These are phyloP conservation scores for Cupressus sempervirens DNA, from an alignment of 75 land plant species.

Conservation along the genomic window DNA sequence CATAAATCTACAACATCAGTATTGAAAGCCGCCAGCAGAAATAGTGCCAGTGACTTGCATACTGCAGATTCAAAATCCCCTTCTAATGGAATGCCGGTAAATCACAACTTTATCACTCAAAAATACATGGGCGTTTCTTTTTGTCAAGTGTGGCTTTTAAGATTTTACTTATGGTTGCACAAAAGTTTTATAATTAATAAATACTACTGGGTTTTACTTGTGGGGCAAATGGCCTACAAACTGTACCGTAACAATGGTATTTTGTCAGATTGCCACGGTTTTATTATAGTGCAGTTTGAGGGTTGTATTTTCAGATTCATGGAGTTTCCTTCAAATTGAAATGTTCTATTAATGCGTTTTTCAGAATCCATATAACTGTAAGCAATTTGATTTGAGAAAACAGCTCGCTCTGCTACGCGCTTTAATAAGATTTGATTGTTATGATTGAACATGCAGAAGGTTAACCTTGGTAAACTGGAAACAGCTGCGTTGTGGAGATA, in stretches of 20 bases:
- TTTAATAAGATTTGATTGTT: background rate
- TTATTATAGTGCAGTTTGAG: background rate
- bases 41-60: conserved; percentile 25
- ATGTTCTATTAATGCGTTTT: background rate
- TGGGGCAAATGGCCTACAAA: background rate
- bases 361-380: background rate
- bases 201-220: background rate
- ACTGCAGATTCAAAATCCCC: conserved; percentile 19
- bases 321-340: background rate
- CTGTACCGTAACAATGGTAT: background rate
- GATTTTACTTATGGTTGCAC: background rate
- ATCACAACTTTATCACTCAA: conserved; percentile 6
- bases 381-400: background rate
- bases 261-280: background rate
- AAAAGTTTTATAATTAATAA: background rate
- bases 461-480: conserved; percentile 68
- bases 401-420: background rate
- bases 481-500: conserved; percentile 66
- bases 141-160: background rate
- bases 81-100: conserved; percentile 11
- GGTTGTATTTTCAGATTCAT: background rate
- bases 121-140: background rate
- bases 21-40: conserved; percentile 27
- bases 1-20: conserved; percentile 28
- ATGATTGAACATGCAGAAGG: conserved; percentile 33